Base-by-base conservation (phyloP, 2,329 filamentous ascomycete species). In the Zasmidium citrigriseum region DNA sequence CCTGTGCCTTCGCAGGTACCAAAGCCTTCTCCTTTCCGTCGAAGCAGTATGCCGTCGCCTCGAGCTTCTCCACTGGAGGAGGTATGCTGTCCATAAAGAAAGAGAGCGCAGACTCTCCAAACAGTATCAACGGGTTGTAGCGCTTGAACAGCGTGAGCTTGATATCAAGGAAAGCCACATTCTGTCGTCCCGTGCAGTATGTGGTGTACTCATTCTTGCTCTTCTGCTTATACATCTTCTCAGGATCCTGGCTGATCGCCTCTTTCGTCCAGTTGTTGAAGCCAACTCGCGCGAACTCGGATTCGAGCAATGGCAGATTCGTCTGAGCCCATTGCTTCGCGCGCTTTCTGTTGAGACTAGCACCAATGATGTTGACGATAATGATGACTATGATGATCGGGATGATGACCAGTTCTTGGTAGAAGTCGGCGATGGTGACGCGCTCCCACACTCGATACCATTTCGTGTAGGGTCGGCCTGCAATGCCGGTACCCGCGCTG, bases 401-500 rank as follows among this genome's bases (percentile, higher is more conserved):
- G 60, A 97, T 78, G 69, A 99, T 89, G 73, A 92, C 79, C 59
- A 90, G 89, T 79, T 99, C 95, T 69, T 88, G 84, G 77, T 87
- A 87, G 83, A 99, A 99, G 75, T 99, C 95, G 70, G 82, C 83
- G 60, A 88, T 79, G 23, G 87, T 87, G 70, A 93, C 87, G 71
- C 95, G 91, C 83, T 98, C 93, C 83, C 96, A 95, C 61, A 98
- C 82, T 57, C 92, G 91, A 80, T 98, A 99, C 95, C 95, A 99
- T 81, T 91, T 91, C 52, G 92, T 96, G 76, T 89, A 97, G 14
- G 90, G 89, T 23, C 59, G 82, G 74, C 57, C 81, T 76, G 80
- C 76, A 48, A 76, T 75, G 50, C 75, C 69, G 16, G 76, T 74
- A 60, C 67, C 64, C 25, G 74, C 58, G 58, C 68, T 56, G 83